These are phyloP conservation scores for Ceratocystis eucalypticola DNA, from an alignment of 2,329 filamentous ascomycete species.

Conservation along the genomic window DNA sequence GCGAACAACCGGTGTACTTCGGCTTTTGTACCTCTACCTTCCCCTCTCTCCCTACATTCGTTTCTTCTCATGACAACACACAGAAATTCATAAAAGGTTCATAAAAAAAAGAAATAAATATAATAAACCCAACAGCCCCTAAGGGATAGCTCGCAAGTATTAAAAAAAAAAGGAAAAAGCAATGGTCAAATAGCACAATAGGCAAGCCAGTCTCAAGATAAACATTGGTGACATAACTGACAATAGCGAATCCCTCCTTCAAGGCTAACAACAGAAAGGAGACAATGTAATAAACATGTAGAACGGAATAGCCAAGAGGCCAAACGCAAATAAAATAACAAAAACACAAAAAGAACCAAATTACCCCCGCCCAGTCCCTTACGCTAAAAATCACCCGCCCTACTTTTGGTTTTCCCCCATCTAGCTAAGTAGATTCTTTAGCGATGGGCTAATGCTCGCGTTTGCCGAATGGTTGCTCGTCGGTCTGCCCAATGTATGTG, in stretches of 20 bases:
- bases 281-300: no score
- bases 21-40: no score
- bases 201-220: no score
- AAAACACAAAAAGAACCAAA: no score
- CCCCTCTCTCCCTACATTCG: no score
- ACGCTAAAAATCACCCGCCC: background rate
- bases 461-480: slow-evolving; percentile 34
- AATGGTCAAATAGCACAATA: background rate
- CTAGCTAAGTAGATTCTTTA: slow-evolving; percentile 59
- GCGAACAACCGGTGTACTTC: no score
- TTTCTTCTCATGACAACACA: background rate
- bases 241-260: no score
- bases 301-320: no score
- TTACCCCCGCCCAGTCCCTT: no score
- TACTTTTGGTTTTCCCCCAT: background rate
- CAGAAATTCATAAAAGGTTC: background rate
- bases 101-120: slow-evolving; percentile 2
- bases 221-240: no score
- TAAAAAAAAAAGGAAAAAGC: background rate
- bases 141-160: background rate
- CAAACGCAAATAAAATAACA: background rate
- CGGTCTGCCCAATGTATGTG: slow-evolving; percentile 29
- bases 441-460: slow-evolving; percentile 62
- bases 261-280: no score
- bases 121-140: background rate